Evolutionary conservation across 352 stramenopile species (phyloP).

Genomic region (Globisporangium lucens): DNA sequence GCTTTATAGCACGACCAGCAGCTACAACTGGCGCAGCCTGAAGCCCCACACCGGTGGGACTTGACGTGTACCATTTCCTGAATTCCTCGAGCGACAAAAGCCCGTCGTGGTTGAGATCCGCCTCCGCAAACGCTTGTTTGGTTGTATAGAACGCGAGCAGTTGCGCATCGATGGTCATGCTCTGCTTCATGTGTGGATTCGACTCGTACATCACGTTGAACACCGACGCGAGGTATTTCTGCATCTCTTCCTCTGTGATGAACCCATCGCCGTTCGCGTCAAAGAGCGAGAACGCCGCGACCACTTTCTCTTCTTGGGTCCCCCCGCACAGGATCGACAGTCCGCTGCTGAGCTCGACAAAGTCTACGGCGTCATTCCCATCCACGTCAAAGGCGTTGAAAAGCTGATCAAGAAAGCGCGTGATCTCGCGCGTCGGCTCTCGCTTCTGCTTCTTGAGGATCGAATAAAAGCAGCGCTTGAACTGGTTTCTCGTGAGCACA

Average conservation of each 20-base stretch:
- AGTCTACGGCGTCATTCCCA: constrained; percentile 64
- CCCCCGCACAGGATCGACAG: constrained; percentile 76
- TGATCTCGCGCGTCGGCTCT: constrained; percentile 43
- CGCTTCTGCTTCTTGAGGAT: constrained; percentile 64
- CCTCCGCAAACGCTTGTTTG: constrained; percentile 81
- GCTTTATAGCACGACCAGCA: not conserved
- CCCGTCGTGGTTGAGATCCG: constrained; percentile 80
- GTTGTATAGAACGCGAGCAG: constrained; percentile 70
- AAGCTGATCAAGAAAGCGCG: constrained; percentile 60
- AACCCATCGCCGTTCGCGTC: constrained; percentile 80
- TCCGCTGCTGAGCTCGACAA: constrained; percentile 71
- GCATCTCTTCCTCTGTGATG: constrained; percentile 82
- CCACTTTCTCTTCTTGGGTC: constrained; percentile 72
- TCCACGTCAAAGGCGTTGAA: constrained; percentile 81
- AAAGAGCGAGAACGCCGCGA: constrained; percentile 81
- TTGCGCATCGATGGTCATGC: constrained; percentile 49
- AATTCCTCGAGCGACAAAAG: constrained; percentile 82
- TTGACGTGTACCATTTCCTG: constrained; percentile 63
- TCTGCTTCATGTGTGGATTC: constrained; percentile 27
- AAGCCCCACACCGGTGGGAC: not conserved
- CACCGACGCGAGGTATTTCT: constrained; percentile 69
- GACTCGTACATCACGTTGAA: constrained; percentile 70
- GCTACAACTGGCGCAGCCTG: constrained; percentile 8
- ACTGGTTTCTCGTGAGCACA: constrained; percentile 54
- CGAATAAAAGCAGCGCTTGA: constrained; percentile 64